These are phyloP conservation scores for Phlyctochytrium bullatum DNA, from an alignment of 192 early-diverging fungal species.

Conservation along the genomic window DNA sequence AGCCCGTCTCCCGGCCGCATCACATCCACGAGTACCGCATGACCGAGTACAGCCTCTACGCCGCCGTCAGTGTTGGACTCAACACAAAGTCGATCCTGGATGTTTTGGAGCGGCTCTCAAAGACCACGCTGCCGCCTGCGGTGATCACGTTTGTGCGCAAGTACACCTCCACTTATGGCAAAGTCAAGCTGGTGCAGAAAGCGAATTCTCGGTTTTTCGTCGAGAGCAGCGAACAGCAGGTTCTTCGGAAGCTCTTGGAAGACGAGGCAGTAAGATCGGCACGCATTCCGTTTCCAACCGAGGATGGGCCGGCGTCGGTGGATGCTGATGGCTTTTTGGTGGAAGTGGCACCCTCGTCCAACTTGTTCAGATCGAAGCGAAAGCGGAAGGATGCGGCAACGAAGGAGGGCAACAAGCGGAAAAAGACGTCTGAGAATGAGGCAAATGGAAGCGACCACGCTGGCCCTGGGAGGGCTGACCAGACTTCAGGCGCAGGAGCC, in stretches of 20 bases:
- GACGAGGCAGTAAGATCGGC: slow-evolving; percentile 70
- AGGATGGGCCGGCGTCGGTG: slow-evolving; percentile 2
- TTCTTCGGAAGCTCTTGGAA: slow-evolving; percentile 73
- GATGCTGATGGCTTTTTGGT: neutral
- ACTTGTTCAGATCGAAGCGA: neutral
- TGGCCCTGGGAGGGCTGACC: neutral
- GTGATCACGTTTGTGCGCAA: slow-evolving; percentile 74
- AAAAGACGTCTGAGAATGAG: no score
- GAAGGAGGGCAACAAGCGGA: no score
- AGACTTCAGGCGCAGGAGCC: neutral
- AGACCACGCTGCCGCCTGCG: slow-evolving; percentile 68
- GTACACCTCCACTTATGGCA: slow-evolving; percentile 88
- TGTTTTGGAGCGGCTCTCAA: slow-evolving; percentile 85
- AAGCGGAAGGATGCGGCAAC: neutral
- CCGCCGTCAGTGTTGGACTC: slow-evolving; percentile 94
- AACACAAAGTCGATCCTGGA: slow-evolving; percentile 88
- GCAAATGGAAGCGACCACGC: no score
- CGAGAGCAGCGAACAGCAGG: slow-evolving; percentile 82
- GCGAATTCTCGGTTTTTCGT: slow-evolving; percentile 86
- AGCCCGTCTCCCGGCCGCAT: slow-evolving; percentile 69
- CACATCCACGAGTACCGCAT: slow-evolving; percentile 88
- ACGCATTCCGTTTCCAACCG: slow-evolving; percentile 34
- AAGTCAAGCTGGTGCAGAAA: slow-evolving; percentile 95
- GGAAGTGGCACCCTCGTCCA: neutral
- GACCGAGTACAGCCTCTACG: slow-evolving; percentile 93